Percentiles rank a stretch among this genome's conserved stretches.
phyloP scores from a whole-genome alignment of 75 land plant species.

The Picea sitchensis region DNA sequence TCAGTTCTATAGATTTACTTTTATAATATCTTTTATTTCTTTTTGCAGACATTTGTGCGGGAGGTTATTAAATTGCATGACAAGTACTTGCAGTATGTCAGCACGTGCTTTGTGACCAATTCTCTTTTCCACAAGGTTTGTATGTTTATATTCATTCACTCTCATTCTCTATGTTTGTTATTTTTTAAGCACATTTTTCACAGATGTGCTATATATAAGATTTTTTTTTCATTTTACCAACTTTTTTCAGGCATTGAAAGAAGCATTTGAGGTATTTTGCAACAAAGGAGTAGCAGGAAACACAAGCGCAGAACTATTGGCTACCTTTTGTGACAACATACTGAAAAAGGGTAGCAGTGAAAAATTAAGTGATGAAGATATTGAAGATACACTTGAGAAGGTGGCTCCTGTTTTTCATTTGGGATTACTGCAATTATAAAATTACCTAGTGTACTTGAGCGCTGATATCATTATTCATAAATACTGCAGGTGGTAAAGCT shows the following conservation, averaged over 20 bases:
- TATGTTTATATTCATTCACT: not conserved
- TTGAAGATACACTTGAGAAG: conserved; percentile 53
- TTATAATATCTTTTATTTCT: too few relatives aligned
- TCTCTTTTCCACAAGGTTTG: conserved; percentile 89
- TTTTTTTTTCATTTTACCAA: not conserved
- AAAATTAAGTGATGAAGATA: conserved; percentile 47
- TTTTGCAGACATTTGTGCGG: conserved; percentile 68
- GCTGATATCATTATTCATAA: not conserved
- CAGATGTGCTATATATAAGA: not conserved
- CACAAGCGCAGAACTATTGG: conserved; percentile 47
- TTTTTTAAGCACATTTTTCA: not conserved
- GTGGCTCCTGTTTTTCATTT: conserved; percentile 10
- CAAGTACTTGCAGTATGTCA: conserved; percentile 80
- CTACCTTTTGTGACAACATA: conserved; percentile 48
- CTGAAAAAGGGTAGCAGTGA: conserved; percentile 51
- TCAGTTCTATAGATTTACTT: too few relatives aligned
- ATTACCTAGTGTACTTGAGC: too few relatives aligned
- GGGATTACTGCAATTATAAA: too few relatives aligned
- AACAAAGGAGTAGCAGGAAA: conserved; percentile 47
- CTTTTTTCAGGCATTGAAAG: conserved; percentile 34
- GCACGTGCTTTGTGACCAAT: conserved; percentile 69
- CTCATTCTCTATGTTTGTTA: not conserved
- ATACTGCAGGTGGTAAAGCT: conserved; percentile 40
- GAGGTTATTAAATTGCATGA: conserved; percentile 90
- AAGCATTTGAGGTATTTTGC: conserved; percentile 54